phyloP scores from a whole-genome alignment of 345 rosid genomes.

The Xanthoceras sorbifolium region DNA sequence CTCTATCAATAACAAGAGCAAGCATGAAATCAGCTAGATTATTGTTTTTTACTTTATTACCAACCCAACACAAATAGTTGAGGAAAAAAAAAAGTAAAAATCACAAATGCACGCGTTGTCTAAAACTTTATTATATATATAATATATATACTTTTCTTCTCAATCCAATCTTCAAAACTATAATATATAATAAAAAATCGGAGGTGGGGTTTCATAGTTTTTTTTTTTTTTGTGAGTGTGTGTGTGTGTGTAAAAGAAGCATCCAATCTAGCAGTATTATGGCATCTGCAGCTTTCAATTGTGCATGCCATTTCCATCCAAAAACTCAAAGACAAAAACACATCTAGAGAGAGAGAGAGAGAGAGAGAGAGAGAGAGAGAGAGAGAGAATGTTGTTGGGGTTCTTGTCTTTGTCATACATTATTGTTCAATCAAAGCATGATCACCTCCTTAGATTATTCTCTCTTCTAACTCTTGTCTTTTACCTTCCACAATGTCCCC shows the following conservation, averaged over 20 bases:
- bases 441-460: slow-evolving; percentile 45
- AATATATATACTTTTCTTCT: background rate
- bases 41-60: background rate
- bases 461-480: slow-evolving; percentile 42
- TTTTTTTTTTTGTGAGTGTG: too few species aligned
- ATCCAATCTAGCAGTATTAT: slow-evolving; percentile 37
- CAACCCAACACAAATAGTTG: background rate
- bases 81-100: background rate
- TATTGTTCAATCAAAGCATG: slow-evolving; percentile 49
- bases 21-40: background rate
- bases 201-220: too few species aligned
- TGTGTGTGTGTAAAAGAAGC: slow-evolving; percentile 48
- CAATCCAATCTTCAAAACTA: slow-evolving; percentile 8
- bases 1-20: too few species aligned
- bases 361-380: too few species aligned
- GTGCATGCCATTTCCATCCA: slow-evolving; percentile 80
- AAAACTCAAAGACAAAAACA: slow-evolving; percentile 50
- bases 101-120: slow-evolving; percentile 32
- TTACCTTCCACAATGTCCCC: slow-evolving; percentile 26
- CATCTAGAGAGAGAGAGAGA: slow-evolving; percentile 33
- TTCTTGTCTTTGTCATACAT: slow-evolving; percentile 49
- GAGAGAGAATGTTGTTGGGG: too few species aligned
- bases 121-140: background rate
- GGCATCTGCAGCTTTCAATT: slow-evolving; percentile 66
- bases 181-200: background rate